Evolutionary conservation across 2,329 filamentous ascomycete species (phyloP).

Genomic region (Aspergillus puulaauensis): DNA sequence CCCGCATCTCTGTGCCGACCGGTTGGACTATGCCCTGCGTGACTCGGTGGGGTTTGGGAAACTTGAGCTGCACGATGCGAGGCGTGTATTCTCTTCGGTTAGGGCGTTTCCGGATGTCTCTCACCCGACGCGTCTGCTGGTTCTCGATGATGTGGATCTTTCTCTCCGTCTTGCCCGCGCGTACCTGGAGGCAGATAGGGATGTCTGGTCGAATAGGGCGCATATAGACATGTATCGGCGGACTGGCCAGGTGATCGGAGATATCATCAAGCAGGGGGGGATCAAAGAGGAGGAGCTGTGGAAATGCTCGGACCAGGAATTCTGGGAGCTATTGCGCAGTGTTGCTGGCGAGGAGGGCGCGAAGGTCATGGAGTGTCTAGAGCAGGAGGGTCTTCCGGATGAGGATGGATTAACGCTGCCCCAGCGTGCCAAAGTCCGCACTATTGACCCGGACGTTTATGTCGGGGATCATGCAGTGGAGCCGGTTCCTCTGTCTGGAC

Average conservation of each 20-base stretch:
- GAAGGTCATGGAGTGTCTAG: too few species aligned
- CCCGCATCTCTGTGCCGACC: conserved; percentile 42
- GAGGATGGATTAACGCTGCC: too few species aligned
- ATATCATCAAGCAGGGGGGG: conserved; percentile 24
- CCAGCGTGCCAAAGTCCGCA: too few species aligned
- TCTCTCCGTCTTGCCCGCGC: conserved; percentile 33
- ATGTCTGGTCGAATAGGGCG: conserved; percentile 41
- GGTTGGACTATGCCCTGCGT: conserved; percentile 42
- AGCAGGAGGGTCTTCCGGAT: too few species aligned
- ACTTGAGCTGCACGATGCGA: conserved; percentile 30
- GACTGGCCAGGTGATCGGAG: conserved; percentile 35
- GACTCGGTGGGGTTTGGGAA: conserved; percentile 35
- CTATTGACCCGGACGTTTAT: too few species aligned
- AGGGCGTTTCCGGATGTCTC: conserved; percentile 29
- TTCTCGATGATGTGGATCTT: conserved; percentile 28
- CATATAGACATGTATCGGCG: conserved; percentile 36
- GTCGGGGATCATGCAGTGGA: too few species aligned
- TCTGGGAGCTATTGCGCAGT: conserved; percentile 25
- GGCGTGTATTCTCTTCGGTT: conserved; percentile 25
- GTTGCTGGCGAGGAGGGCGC: too few species aligned
- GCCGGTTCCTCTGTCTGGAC: too few species aligned
- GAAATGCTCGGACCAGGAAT: conserved; percentile 35
- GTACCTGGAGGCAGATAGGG: conserved; percentile 35
- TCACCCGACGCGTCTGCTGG: conserved; percentile 29
- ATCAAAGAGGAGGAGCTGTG: conserved; percentile 31